phyloP scores from a whole-genome alignment of 352 stramenopile genomes.

The Stephanocyclus meneghinianus region DNA sequence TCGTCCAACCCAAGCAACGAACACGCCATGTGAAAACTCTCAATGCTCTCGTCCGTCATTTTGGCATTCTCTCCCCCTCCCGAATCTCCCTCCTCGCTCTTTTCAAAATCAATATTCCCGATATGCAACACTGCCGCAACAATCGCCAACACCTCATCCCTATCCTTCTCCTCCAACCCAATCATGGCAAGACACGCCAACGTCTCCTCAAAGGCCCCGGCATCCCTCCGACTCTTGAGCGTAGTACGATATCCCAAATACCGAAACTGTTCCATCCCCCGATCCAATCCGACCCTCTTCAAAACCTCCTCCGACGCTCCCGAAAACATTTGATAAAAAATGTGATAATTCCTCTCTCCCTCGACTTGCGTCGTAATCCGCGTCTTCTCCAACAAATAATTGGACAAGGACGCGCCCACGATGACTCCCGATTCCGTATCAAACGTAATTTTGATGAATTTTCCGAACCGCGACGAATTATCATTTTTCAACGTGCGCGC shows the following conservation, averaged over 20 bases:
- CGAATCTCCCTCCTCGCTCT: conserved; percentile 75
- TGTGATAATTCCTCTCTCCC: conserved; percentile 96
- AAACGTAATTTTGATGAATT: conserved; percentile 85
- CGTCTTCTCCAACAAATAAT: conserved; percentile 95
- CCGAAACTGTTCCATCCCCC: conserved; percentile 60
- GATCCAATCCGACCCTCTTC: conserved; percentile 58
- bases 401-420: conserved; percentile 84
- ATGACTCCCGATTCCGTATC: conserved; percentile 65
- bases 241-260: conserved; percentile 65
- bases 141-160: conserved; percentile 87
- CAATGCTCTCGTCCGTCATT: conserved; percentile 53
- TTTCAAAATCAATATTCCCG: conserved; percentile 93
- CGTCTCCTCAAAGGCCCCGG: conserved; percentile 68
- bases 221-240: conserved; percentile 65
- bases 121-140: conserved; percentile 93
- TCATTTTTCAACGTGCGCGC: conserved; percentile 84
- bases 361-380: conserved; percentile 92
- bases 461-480: conserved; percentile 85
- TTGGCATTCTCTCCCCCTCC: conserved; percentile 55
- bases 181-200: conserved; percentile 71
- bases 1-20: conserved; percentile 77
- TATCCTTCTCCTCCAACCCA: conserved; percentile 70
- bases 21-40: conserved; percentile 72
- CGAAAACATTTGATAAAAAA: conserved; percentile 93
- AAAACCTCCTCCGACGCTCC: conserved; percentile 54